Conservation (phyloP, 2,329 filamentous ascomycete genomes). For the Colletotrichum agaves region DNA sequence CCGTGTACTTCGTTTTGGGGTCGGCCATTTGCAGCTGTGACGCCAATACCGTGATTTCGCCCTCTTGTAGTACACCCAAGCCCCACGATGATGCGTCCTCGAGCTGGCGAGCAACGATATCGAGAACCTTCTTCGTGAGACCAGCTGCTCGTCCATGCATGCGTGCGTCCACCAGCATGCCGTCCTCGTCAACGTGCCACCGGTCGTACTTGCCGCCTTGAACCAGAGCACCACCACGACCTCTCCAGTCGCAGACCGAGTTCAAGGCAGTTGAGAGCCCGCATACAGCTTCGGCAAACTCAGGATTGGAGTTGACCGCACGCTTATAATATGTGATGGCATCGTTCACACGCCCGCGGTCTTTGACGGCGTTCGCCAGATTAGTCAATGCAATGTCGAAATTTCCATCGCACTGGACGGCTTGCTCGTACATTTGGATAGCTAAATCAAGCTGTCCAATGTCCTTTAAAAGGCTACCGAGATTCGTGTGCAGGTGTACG, state of each 20-base stretch:
- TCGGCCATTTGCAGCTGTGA: slow-evolving; percentile 57
- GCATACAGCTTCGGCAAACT: slow-evolving; percentile 97
- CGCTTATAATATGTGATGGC: slow-evolving; percentile 92
- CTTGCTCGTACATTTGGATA: slow-evolving; percentile 97
- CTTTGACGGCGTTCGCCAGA: slow-evolving; percentile 96
- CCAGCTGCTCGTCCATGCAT: slow-evolving; percentile 73
- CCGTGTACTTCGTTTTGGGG: slow-evolving; percentile 46
- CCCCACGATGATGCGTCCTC: slow-evolving; percentile 90
- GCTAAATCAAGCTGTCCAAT: slow-evolving; percentile 92
- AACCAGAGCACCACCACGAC: slow-evolving; percentile 86
- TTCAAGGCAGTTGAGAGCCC: slow-evolving; percentile 94
- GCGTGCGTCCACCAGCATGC: slow-evolving; percentile 82
- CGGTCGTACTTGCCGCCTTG: slow-evolving; percentile 80
- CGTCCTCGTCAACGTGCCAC: slow-evolving; percentile 91
- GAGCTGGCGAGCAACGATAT: slow-evolving; percentile 90
- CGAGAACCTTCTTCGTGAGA: slow-evolving; percentile 89
- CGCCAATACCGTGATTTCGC: slow-evolving; percentile 61
- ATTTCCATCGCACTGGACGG: slow-evolving; percentile 89
- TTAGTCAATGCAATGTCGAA: slow-evolving; percentile 98
- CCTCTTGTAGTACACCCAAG: slow-evolving; percentile 71
- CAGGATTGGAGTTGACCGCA: slow-evolving; percentile 90
- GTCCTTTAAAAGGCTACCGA: slow-evolving; percentile 94
- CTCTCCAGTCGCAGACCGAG: slow-evolving; percentile 94
- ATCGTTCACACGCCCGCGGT: slow-evolving; percentile 90
- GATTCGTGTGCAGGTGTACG: slow-evolving; percentile 95